phyloP scores from a whole-genome alignment of 2,329 filamentous ascomycete genomes.

The Aspergillus sp. region DNA sequence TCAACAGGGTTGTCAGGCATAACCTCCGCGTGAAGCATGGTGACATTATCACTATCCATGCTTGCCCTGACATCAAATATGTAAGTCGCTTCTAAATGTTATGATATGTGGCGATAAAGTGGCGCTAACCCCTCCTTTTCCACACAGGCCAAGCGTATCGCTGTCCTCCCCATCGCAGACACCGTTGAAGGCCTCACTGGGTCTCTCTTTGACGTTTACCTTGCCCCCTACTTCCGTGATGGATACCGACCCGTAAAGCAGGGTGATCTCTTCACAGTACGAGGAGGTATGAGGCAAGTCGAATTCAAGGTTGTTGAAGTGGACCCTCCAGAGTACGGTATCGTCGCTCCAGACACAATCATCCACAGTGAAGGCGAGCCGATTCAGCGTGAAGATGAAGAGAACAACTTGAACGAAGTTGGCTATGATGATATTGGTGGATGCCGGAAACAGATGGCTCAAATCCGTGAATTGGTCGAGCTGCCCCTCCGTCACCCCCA shows the following conservation, averaged over 20 bases:
- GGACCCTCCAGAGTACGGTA: conserved; percentile 96
- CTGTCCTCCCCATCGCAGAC: conserved; percentile 95
- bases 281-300: conserved; percentile 97
- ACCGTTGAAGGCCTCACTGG: conserved; percentile 97
- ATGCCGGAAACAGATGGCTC: conserved; percentile 99
- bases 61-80: conserved; percentile 99
- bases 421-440: conserved; percentile 99
- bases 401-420: conserved; percentile 98
- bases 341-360: conserved; percentile 96
- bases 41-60: conserved; percentile 94
- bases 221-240: conserved; percentile 98
- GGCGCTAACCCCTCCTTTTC: conserved; percentile 25
- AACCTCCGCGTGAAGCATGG: conserved; percentile 98
- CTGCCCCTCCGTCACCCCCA: conserved; percentile 94
- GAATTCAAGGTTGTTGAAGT: conserved; percentile 99
- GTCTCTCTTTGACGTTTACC: conserved; percentile 97
- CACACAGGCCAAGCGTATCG: conserved; percentile 90
- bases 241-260: conserved; percentile 96
- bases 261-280: conserved; percentile 95
- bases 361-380: conserved; percentile 98
- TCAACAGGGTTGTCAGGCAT: conserved; percentile 98
- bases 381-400: conserved; percentile 97
- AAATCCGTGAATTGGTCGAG: conserved; percentile 98
- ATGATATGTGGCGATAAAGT: background rate
- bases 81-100: conserved; percentile 57